Evolutionary conservation across 768 basidiomycete genomes (phyloP).

Genomic region (Trametes coccinea): DNA sequence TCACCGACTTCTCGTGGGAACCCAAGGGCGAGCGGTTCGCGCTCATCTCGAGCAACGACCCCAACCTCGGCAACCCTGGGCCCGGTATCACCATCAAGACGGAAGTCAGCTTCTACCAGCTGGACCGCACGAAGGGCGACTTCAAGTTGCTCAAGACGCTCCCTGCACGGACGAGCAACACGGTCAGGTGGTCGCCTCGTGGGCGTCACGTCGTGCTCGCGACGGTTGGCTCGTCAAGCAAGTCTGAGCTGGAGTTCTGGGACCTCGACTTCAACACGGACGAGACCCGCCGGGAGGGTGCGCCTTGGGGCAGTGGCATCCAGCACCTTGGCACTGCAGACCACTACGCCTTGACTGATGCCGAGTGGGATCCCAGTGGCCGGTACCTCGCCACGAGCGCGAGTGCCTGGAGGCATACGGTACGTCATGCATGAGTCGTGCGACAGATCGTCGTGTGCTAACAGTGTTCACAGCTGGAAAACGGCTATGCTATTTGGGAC

Average conservation of each 20-base stretch:
- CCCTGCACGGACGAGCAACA: conserved; percentile 83
- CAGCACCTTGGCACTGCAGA: conserved; percentile 85
- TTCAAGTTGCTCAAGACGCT: conserved; percentile 86
- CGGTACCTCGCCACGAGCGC: conserved; percentile 92
- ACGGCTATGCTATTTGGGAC: conserved; percentile 96
- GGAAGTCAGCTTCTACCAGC: conserved; percentile 93
- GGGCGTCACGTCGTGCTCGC: conserved; percentile 96
- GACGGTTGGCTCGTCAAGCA: conserved; percentile 91
- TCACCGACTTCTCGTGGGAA: conserved; percentile 97
- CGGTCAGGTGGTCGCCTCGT: conserved; percentile 94
- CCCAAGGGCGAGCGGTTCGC: conserved; percentile 97
- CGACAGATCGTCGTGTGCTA: not conserved
- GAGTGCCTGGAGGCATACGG: conserved; percentile 93
- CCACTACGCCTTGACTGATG: conserved; percentile 96
- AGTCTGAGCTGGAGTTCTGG: conserved; percentile 99
- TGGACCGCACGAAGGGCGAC: conserved; percentile 90
- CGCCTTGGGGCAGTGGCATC: conserved; percentile 78
- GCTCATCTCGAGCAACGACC: conserved; percentile 91
- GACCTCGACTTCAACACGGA: conserved; percentile 87
- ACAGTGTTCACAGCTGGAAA: conserved; percentile 71
- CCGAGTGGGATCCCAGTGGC: conserved; percentile 98
- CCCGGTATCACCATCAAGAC: conserved; percentile 96
- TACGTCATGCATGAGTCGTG: conserved; percentile 40
- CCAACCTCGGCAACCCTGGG: conserved; percentile 86
- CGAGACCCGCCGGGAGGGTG: conserved; percentile 54